phyloP scores from a whole-genome alignment of 495 filamentous ascomycete species.

The Penicillium antarcticum region DNA sequence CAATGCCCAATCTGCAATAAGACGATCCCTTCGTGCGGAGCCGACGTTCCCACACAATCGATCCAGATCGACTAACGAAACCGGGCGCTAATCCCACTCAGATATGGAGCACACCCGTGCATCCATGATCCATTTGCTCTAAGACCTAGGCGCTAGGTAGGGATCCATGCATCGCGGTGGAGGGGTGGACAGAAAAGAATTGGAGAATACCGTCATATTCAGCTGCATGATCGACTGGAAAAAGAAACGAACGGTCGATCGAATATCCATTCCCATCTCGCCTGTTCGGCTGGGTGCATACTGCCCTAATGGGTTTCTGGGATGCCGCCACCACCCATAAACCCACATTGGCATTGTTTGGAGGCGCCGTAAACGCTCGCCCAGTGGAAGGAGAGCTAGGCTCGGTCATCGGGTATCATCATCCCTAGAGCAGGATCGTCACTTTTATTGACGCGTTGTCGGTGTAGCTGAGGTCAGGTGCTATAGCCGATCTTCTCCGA shows the following conservation, averaged over 20 bases:
- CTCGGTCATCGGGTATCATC: neutral
- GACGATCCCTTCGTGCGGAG: neutral
- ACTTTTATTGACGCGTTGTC: neutral
- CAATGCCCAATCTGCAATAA: constrained; percentile 2
- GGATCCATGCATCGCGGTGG: neutral
- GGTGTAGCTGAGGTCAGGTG: neutral
- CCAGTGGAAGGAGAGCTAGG: neutral
- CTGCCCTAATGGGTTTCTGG: neutral
- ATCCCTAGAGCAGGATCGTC: constrained; percentile 1
- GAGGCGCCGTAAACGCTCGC: neutral
- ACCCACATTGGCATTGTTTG: constrained; percentile 1
- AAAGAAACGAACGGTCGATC: neutral
- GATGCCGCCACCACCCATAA: neutral
- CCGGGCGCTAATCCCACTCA: neutral
- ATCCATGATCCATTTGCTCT: neutral
- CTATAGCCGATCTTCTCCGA: neutral
- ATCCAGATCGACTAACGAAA: constrained; percentile 4
- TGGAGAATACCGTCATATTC: constrained; percentile 1
- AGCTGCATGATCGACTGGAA: constrained; percentile 19
- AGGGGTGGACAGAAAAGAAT: neutral
- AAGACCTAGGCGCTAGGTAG: neutral
- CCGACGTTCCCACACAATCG: neutral
- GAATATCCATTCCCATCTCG: neutral
- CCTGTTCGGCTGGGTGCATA: neutral
- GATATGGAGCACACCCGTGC: neutral